Base-by-base conservation (phyloP, 306 rosid species). In the Leucaena leucocephala region DNA sequence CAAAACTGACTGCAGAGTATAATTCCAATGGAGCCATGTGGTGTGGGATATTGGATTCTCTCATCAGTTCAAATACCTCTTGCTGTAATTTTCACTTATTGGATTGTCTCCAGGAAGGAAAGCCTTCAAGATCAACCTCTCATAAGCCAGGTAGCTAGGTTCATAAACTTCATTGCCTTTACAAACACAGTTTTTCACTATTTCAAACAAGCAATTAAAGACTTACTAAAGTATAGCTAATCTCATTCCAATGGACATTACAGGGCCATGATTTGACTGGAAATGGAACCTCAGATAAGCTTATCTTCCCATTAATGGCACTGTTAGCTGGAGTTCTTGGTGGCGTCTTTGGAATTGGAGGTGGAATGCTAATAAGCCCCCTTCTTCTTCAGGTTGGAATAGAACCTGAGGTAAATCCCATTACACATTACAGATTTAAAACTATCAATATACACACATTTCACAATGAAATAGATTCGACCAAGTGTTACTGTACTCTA, bases 361-460 rank as follows among this genome's bases (percentile, higher is more conserved):
- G 98, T 79, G 98, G 98, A 75, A 94, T 94, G 97, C 85, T 94
- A 7, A 88, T 92, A 76, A 94, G 92, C 86, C 98, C 98, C 49
- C 88, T 94, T 74, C 97, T 94, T 83, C 94, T 94, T 68, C 97
- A 92, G 9, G 84, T 92, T 52, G 97, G 97, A 36, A 78, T 94
- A 84, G 84, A 84, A 9, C 97, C 97, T 14, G 91, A 90, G 96
- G 98, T 88, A 80, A 80, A 66, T 50, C 55, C 42, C 42, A 61
- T 33, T 22, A 22, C 65, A 22, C 65, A n/a, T 19, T 16, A 52
- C 58, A 52, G 22, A 52, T 52, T 16, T 17, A 27, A 27, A 27
- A 27, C 27, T 27, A 27, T 27, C 27, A n/a, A n/a, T n/a, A n/a
- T n/a, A n/a, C n/a, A n/a, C n/a, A n/a, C n/a, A n/a, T n/a, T n/a